A percentile compares a stretch with the other conserved stretches of the same genome.
These are phyloP conservation scores for Coniochaeta sp. DNA, from an alignment of 2,329 filamentous ascomycete species.

Conservation along the genomic window DNA sequence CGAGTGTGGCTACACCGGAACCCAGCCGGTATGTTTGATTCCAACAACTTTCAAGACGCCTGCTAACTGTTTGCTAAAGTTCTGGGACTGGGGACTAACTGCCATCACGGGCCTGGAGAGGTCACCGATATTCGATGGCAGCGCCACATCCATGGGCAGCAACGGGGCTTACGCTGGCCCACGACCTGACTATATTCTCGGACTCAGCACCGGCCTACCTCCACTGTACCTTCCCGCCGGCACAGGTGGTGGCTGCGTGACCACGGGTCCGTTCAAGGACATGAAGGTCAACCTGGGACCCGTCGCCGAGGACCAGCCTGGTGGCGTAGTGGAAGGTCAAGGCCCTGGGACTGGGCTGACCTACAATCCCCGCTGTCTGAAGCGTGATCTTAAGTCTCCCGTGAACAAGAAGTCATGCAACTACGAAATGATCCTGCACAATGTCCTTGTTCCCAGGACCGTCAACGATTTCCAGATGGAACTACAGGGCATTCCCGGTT, in stretches of 20 bases:
- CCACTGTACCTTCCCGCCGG: constrained; percentile 32
- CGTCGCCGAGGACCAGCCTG: constrained; percentile 18
- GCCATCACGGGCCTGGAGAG: constrained; percentile 25
- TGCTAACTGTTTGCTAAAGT: constrained; percentile 13
- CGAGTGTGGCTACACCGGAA: constrained; percentile 29
- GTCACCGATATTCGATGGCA: constrained; percentile 44
- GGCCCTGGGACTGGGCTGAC: constrained; percentile 12
- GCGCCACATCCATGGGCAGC: constrained; percentile 33
- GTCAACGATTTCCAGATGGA: constrained; percentile 5
- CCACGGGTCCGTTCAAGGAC: constrained; percentile 39
- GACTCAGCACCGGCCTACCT: constrained; percentile 10
- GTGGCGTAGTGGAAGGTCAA: neutral
- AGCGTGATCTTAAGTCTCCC: constrained; percentile 17
- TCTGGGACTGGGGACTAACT: constrained; percentile 39
- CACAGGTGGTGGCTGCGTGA: constrained; percentile 48
- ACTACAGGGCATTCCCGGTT: constrained; percentile 24
- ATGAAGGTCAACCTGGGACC: constrained; percentile 34
- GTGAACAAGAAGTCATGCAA: constrained; percentile 19
- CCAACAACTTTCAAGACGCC: neutral
- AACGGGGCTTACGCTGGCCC: constrained; percentile 26
- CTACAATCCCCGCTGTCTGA: constrained; percentile 28
- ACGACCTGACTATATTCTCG: neutral
- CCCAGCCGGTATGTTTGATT: constrained; percentile 24
- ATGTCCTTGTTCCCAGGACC: constrained; percentile 21
- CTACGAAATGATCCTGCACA: constrained; percentile 13